Evolutionary conservation across 306 rosid species (phyloP).

Genomic region (Quercus agrifolia): DNA sequence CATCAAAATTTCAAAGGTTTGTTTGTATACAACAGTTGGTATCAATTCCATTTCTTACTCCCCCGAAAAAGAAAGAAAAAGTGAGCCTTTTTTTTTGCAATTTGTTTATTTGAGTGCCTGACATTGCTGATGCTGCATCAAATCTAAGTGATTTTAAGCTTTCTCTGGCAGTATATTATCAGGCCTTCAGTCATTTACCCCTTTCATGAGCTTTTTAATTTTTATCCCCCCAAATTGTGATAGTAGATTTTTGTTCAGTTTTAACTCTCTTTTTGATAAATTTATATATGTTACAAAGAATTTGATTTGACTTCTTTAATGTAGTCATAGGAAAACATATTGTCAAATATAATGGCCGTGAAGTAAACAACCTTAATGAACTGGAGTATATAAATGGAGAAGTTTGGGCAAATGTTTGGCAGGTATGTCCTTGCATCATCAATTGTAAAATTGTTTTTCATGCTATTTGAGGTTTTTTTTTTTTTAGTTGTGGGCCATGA

Average conservation of each 20-base stretch:
- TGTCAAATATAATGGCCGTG: conserved; percentile 62
- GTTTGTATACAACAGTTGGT: not conserved
- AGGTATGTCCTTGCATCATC: conserved; percentile 37
- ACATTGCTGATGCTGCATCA: not conserved
- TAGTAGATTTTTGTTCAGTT: not conserved
- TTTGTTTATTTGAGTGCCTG: not conserved
- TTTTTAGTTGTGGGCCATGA: not conserved
- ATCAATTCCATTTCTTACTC: not conserved
- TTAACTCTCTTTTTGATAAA: not conserved
- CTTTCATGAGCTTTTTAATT: not conserved
- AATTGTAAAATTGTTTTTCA: conserved; percentile 2
- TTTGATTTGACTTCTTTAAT: conserved; percentile 19
- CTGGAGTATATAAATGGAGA: conserved; percentile 79
- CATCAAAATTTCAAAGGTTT: conserved; percentile 67
- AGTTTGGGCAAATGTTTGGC: conserved; percentile 86
- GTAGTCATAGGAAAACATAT: conserved; percentile 52
- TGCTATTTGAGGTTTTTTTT: not conserved
- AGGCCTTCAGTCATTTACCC: not conserved
- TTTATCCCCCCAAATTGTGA: not conserved
- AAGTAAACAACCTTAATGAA: conserved; percentile 80
- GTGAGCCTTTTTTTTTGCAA: not conserved
- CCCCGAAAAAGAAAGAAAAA: not conserved
- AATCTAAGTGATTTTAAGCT: not conserved
- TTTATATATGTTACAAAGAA: not conserved
- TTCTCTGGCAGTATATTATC: not conserved